A percentile compares a stretch with the other conserved stretches of the same genome.
Conservation (phyloP, 345 rosid species). For the Mangifera indica region DNA sequence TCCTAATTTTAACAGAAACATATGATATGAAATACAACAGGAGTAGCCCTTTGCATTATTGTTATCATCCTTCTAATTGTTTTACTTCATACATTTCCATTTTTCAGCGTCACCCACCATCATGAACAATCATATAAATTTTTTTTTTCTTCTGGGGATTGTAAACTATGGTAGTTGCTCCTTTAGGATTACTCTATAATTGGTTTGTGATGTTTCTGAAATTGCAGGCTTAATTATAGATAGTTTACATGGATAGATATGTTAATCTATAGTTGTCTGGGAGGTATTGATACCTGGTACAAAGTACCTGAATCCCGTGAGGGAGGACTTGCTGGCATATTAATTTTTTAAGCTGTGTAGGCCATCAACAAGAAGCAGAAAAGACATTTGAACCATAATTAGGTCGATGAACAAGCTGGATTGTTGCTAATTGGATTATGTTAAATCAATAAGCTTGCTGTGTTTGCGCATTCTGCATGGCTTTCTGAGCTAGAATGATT, state of each 20-base stretch:
- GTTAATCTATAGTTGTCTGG: too few relatives aligned
- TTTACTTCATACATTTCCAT: slow-evolving; percentile 7
- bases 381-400: too few relatives aligned
- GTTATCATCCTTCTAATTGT: neutral
- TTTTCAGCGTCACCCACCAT: neutral
- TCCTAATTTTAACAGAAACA: neutral
- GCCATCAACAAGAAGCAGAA: too few relatives aligned
- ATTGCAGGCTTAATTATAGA: neutral
- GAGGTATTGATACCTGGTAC: too few relatives aligned
- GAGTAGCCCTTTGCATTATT: neutral
- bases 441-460: neutral
- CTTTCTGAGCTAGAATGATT: neutral
- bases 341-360: too few relatives aligned
- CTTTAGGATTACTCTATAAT: neutral
- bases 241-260: too few relatives aligned
- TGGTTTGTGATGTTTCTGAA: too few relatives aligned
- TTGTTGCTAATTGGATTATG: too few relatives aligned
- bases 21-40: neutral
- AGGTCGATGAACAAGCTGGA: too few relatives aligned
- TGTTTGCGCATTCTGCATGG: neutral
- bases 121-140: neutral
- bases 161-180: neutral
- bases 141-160: slow-evolving; percentile 1
- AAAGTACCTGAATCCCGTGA: neutral
- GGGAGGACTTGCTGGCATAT: neutral